phyloP scores from a whole-genome alignment of 371 early-diverging fungal genomes.

The Blakeslea trispora region DNA sequence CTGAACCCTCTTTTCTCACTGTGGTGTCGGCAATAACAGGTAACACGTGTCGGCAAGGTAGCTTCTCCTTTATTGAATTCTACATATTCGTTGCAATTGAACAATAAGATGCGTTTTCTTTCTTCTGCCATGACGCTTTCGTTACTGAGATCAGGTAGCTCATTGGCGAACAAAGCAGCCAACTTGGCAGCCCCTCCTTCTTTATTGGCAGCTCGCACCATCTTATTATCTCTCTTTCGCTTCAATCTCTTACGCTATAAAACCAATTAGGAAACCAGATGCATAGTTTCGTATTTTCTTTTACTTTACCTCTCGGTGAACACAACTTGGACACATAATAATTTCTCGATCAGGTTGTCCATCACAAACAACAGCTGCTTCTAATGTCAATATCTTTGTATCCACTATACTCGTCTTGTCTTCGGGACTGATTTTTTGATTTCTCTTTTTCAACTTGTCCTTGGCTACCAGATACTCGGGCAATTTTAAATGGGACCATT shows the following conservation, averaged over 20 bases:
- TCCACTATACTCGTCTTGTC: slow-evolving; percentile 37
- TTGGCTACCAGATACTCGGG: slow-evolving; percentile 73
- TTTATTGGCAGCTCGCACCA: slow-evolving; percentile 51
- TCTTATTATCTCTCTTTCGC: slow-evolving; percentile 57
- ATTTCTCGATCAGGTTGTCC: slow-evolving; percentile 70
- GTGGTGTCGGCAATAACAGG: slow-evolving; percentile 87
- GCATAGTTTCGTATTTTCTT: slow-evolving; percentile 7
- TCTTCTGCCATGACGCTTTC: slow-evolving; percentile 54
- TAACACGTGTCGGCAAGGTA: slow-evolving; percentile 75
- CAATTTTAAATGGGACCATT: slow-evolving; percentile 70
- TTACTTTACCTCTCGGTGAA: slow-evolving; percentile 65
- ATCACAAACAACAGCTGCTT: slow-evolving; percentile 75
- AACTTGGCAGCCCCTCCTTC: slow-evolving; percentile 52
- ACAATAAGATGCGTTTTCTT: slow-evolving; percentile 59
- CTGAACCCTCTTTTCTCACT: slow-evolving; percentile 88
- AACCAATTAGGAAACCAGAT: background rate
- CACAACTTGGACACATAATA: slow-evolving; percentile 73
- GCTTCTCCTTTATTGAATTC: slow-evolving; percentile 80
- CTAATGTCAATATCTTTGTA: slow-evolving; percentile 48
- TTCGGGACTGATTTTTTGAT: slow-evolving; percentile 37
- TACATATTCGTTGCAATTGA: slow-evolving; percentile 71
- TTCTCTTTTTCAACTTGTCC: slow-evolving; percentile 57
- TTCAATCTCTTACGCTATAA: slow-evolving; percentile 57
- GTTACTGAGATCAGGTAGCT: slow-evolving; percentile 44
- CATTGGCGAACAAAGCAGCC: slow-evolving; percentile 46